Evolutionary conservation across 495 filamentous ascomycete species (phyloP).

Genomic region (Penicillium crystallinum): DNA sequence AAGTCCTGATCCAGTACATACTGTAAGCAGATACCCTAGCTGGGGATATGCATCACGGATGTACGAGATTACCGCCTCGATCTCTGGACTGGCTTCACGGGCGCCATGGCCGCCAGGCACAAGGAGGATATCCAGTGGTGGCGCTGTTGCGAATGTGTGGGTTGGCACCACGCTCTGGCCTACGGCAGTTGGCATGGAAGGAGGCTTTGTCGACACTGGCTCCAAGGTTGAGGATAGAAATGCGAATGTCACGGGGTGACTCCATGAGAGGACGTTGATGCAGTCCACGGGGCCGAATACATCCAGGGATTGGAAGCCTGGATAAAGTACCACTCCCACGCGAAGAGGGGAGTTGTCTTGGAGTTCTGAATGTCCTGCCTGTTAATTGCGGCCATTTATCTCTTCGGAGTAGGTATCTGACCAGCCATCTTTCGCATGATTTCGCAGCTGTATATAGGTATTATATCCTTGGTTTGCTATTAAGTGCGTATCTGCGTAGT

Average conservation of each 20-base stretch:
- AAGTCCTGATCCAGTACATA: conserved; percentile 56
- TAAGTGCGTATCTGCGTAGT: no score
- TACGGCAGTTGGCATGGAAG: conserved; percentile 16
- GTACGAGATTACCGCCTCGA: conserved; percentile 39
- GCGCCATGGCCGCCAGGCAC: conserved; percentile 60
- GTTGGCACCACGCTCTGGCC: conserved; percentile 52
- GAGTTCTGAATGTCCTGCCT: neutral
- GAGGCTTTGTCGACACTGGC: conserved; percentile 41
- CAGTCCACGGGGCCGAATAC: conserved; percentile 58
- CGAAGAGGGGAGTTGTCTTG: conserved; percentile 9
- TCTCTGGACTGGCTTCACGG: conserved; percentile 18
- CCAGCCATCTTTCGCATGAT: neutral
- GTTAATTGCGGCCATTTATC: neutral
- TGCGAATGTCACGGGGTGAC: conserved; percentile 34
- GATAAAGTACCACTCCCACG: conserved; percentile 26
- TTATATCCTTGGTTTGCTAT: no score
- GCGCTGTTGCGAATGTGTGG: conserved; percentile 48
- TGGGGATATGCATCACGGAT: conserved; percentile 36
- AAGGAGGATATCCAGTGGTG: conserved; percentile 55
- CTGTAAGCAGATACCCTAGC: conserved; percentile 53
- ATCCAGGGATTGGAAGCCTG: conserved; percentile 41
- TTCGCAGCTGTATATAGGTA: no score
- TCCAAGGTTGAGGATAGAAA: conserved; percentile 51
- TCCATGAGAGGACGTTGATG: conserved; percentile 50
- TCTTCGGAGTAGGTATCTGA: neutral